A percentile compares a stretch with the other conserved stretches of the same genome.
phyloP scores from a whole-genome alignment of 2,329 filamentous ascomycete genomes.

The Ophiostoma perfectum region DNA sequence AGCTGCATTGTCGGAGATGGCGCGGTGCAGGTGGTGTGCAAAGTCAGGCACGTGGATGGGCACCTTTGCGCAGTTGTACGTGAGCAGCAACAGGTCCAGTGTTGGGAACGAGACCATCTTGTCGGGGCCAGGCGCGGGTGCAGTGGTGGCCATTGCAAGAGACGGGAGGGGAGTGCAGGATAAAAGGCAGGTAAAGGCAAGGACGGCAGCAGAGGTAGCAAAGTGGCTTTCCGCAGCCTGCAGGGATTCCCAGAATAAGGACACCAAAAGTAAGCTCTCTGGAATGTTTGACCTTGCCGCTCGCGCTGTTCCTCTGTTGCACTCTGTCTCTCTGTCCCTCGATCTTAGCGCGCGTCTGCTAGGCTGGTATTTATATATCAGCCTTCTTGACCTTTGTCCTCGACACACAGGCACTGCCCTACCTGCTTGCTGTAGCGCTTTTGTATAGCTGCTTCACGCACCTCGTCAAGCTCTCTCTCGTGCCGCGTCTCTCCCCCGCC shows the following conservation, averaged over 20 bases:
- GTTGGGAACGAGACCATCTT: constrained; percentile 39
- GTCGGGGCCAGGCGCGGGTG: not conserved
- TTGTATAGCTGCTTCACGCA: not conserved
- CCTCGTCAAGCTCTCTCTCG: not conserved
- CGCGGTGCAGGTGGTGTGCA: constrained; percentile 60
- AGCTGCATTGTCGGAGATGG: constrained; percentile 39
- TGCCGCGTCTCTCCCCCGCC: not conserved
- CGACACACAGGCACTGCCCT: too few relatives aligned
- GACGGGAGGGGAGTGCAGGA: not conserved
- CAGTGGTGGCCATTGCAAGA: not conserved
- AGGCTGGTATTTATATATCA: constrained; percentile 4
- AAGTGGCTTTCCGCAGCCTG: not conserved
- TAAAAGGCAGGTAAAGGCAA: not conserved
- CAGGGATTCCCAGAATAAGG: not conserved
- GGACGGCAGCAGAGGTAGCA: not conserved
- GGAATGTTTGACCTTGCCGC: not conserved
- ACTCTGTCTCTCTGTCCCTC: not conserved
- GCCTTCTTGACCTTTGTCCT: too few relatives aligned
- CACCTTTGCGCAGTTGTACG: constrained; percentile 80
- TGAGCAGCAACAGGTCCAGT: constrained; percentile 71
- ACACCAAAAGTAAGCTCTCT: not conserved
- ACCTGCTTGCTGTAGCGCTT: too few relatives aligned
- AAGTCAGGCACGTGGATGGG: constrained; percentile 66
- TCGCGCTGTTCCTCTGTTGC: not conserved
- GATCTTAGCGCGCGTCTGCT: not conserved